Percentiles rank a stretch among this genome's conserved stretches.
phyloP scores from a whole-genome alignment of 2,329 filamentous ascomycete species.

The Venturia aucupariae region DNA sequence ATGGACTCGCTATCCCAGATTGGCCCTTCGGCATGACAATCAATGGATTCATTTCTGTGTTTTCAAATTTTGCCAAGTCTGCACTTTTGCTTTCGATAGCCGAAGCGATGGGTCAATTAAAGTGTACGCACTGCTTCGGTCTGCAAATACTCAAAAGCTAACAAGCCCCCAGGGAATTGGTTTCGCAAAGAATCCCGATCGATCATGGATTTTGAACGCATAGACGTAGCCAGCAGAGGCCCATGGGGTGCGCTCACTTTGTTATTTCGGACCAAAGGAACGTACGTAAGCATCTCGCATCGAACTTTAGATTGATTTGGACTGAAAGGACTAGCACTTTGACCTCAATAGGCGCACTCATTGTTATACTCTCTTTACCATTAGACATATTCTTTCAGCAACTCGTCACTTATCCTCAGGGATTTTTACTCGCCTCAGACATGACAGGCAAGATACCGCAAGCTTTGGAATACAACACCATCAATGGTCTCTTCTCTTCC shows the following conservation, averaged over 20 bases:
- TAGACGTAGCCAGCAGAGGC: conserved; percentile 13
- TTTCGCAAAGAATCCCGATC: conserved; percentile 5
- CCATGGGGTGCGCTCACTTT: conserved; percentile 13
- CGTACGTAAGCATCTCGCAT: conserved; percentile 3
- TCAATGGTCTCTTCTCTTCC: background rate
- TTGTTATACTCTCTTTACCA: conserved; percentile 11
- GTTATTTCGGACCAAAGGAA: background rate
- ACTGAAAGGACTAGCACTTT: conserved; percentile 3
- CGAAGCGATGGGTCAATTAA: conserved; percentile 26
- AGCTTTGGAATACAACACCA: background rate
- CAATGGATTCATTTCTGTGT: conserved; percentile 26
- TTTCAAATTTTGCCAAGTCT: conserved; percentile 24
- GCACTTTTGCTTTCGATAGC: conserved; percentile 24
- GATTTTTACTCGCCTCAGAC: background rate
- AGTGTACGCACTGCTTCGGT: conserved; percentile 19
- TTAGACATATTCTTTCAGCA: conserved; percentile 17
- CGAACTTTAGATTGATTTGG: too few relatives aligned
- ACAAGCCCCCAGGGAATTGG: conserved; percentile 15
- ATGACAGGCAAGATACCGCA: background rate
- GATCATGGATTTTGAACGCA: conserved; percentile 13
- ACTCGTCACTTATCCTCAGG: conserved; percentile 10
- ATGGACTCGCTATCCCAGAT: conserved; percentile 23
- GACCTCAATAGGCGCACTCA: conserved; percentile 13
- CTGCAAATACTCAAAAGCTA: background rate
- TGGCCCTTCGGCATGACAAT: conserved; percentile 27